phyloP scores from a whole-genome alignment of 352 stramenopile genomes.

The Phytophthora litchii region DNA sequence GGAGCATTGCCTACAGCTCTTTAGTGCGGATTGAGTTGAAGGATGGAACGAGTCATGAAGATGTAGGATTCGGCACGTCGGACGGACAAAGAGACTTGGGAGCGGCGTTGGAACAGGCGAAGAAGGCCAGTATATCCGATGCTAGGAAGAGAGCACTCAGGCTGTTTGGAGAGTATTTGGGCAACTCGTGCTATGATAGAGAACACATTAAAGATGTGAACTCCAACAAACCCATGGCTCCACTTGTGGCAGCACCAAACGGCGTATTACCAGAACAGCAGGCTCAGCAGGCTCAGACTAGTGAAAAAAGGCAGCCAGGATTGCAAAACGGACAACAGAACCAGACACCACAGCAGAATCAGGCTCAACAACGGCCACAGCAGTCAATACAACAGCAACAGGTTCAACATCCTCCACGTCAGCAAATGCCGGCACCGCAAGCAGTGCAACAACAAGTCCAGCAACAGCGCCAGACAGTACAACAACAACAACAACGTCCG shows the following conservation, averaged over 20 bases:
- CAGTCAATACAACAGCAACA: constrained; percentile 12
- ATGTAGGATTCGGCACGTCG: constrained; percentile 80
- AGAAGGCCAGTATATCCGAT: constrained; percentile 89
- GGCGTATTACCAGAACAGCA: constrained; percentile 29
- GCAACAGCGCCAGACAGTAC: constrained; percentile 5
- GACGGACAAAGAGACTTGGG: constrained; percentile 80
- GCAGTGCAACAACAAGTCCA: not conserved
- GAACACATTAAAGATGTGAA: constrained; percentile 84
- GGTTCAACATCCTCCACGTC: constrained; percentile 4
- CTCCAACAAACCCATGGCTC: constrained; percentile 48
- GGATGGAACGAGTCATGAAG: constrained; percentile 83
- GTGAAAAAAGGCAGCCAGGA: constrained; percentile 8
- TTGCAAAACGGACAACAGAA: constrained; percentile 8
- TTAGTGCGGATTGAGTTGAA: constrained; percentile 87
- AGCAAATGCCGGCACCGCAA: constrained; percentile 4
- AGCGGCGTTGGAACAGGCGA: constrained; percentile 80
- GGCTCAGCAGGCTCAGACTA: constrained; percentile 4
- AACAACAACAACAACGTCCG: constrained; percentile 17
- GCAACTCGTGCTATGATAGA: constrained; percentile 89
- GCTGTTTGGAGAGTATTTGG: constrained; percentile 86
- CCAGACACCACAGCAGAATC: constrained; percentile 4
- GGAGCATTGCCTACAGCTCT: constrained; percentile 79
- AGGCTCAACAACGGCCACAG: not conserved
- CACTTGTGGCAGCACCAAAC: constrained; percentile 22
- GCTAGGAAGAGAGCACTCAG: constrained; percentile 78